Conservation (phyloP, 192 early-diverging fungal genomes). For the Glomus cerebriforme region DNA sequence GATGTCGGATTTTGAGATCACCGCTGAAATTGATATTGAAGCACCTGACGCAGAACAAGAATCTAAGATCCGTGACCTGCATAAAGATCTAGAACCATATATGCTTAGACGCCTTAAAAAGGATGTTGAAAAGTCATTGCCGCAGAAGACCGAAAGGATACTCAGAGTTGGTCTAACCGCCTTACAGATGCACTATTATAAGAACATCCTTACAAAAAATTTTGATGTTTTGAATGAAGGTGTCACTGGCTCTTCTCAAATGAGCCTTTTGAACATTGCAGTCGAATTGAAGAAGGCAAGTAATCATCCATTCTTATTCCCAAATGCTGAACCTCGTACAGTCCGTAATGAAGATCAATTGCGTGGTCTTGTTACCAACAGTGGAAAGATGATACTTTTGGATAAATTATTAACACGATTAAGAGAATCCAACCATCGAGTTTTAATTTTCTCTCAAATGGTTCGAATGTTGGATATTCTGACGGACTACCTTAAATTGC, state of each 20-base stretch:
- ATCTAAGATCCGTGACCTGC: conserved; percentile 83
- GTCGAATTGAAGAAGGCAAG: conserved; percentile 97
- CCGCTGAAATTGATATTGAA: conserved; percentile 79
- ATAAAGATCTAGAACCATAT: conserved; percentile 78
- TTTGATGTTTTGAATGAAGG: conserved; percentile 83
- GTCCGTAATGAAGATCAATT: conserved; percentile 71
- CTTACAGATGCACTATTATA: conserved; percentile 92
- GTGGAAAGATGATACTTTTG: conserved; percentile 97
- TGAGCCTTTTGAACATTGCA: conserved; percentile 90
- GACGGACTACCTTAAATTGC: conserved; percentile 87
- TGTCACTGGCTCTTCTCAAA: conserved; percentile 61
- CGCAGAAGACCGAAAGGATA: conserved; percentile 94
- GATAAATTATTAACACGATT: conserved; percentile 93
- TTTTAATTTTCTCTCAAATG: conserved; percentile 98
- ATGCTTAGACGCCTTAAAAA: conserved; percentile 97
- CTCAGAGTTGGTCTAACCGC: conserved; percentile 90
- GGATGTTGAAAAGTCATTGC: conserved; percentile 97
- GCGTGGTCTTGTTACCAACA: conserved; percentile 81
- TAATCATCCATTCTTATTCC: conserved; percentile 95
- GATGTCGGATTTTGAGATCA: conserved; percentile 86
- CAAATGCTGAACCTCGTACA: conserved; percentile 68
- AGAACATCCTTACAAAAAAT: conserved; percentile 93
- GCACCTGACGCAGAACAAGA: conserved; percentile 72
- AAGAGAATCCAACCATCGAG: conserved; percentile 90
- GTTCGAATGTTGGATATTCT: conserved; percentile 96